phyloP scores from a whole-genome alignment of 2,329 filamentous ascomycete genomes.

The Rhinocladiella similis region DNA sequence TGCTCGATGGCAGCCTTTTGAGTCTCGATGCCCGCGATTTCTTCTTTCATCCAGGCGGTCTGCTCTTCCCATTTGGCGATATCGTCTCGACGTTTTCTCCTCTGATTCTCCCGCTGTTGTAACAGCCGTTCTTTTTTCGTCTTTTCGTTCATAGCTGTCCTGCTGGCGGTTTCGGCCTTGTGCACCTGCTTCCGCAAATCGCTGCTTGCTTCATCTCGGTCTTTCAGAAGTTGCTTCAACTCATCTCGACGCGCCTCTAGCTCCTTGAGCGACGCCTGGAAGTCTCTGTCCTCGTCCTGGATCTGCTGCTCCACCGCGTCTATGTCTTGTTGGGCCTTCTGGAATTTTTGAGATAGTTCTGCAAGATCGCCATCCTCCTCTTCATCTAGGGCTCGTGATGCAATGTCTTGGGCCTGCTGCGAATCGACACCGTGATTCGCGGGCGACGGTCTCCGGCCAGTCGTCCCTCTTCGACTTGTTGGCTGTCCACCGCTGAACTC shows the following conservation, averaged over 20 bases:
- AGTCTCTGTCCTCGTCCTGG: constrained; percentile 67
- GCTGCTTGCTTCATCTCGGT: constrained; percentile 87
- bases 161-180: constrained; percentile 76
- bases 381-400: constrained; percentile 37
- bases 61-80: constrained; percentile 59
- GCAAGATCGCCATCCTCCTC: constrained; percentile 68
- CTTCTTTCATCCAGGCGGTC: constrained; percentile 51
- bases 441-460: constrained; percentile 75
- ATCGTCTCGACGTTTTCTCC: constrained; percentile 62
- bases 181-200: constrained; percentile 80
- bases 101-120: constrained; percentile 61
- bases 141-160: constrained; percentile 74
- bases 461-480: constrained; percentile 62
- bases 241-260: constrained; percentile 76
- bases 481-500: constrained; percentile 62
- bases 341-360: constrained; percentile 77
- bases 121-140: constrained; percentile 70
- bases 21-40: constrained; percentile 46
- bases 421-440: constrained; percentile 49
- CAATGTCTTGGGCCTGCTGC: constrained; percentile 33
- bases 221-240: constrained; percentile 74
- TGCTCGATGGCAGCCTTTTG: constrained; percentile 45
- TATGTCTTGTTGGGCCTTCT: constrained; percentile 77
- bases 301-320: constrained; percentile 74
- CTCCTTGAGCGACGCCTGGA: constrained; percentile 64